Evolutionary conservation across 306 rosid species (phyloP).

Genomic region (Ammopiptanthus mongolicus): DNA sequence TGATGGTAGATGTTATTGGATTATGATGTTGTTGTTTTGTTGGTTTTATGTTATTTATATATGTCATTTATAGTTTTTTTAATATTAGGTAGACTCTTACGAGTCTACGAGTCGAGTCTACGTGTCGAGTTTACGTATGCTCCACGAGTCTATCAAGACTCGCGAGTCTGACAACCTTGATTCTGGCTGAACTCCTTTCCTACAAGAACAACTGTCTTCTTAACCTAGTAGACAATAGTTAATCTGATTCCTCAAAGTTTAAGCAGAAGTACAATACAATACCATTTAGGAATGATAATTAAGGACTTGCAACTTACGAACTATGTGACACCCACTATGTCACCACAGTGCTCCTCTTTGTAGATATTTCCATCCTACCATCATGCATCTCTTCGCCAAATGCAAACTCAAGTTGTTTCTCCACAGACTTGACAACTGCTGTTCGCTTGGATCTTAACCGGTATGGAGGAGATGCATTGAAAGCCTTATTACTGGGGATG

Average conservation of each 20-base stretch:
- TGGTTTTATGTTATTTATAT: too few relatives aligned
- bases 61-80: too few relatives aligned
- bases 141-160: too few relatives aligned
- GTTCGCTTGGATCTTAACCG: constrained; percentile 78
- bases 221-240: not conserved
- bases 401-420: constrained; percentile 82
- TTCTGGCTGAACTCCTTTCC: constrained; percentile 3
- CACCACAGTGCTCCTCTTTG: constrained; percentile 29
- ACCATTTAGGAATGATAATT: not conserved
- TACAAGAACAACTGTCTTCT: not conserved
- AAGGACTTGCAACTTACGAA: constrained; percentile 41
- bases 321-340: constrained; percentile 56
- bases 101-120: too few relatives aligned
- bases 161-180: too few relatives aligned
- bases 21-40: too few relatives aligned
- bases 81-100: too few relatives aligned
- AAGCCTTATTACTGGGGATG: constrained; percentile 48
- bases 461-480: constrained; percentile 95
- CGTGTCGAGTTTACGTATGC: too few relatives aligned
- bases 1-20: too few relatives aligned
- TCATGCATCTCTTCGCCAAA: constrained; percentile 60
- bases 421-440: constrained; percentile 75
- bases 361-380: constrained; percentile 33
- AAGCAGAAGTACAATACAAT: constrained; percentile 7
- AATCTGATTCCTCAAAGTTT: not conserved